Percentiles rank a stretch among this genome's conserved stretches.
phyloP scores from a whole-genome alignment of 306 rosid species.

The Fragaria iinumae region DNA sequence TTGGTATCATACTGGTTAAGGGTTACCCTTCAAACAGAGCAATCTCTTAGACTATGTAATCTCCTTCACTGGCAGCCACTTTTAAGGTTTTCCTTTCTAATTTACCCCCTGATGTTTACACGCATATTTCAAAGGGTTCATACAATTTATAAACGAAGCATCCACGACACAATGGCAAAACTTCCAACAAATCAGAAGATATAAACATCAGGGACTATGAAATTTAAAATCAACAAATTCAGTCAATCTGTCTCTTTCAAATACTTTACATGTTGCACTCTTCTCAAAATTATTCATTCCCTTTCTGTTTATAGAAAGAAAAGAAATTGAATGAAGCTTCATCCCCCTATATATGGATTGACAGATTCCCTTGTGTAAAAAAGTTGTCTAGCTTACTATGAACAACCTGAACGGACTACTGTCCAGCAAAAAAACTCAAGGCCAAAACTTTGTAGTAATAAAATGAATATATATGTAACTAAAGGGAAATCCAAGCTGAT shows the following conservation, averaged over 20 bases:
- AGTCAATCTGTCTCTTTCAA: not conserved
- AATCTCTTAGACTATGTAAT: not conserved
- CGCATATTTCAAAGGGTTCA: not conserved
- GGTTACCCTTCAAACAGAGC: not conserved
- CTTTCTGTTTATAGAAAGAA: not conserved
- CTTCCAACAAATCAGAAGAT: not conserved
- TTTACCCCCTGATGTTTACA: too few species aligned
- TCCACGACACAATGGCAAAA: not conserved
- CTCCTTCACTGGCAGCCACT: not conserved
- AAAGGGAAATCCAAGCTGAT: slow-evolving; percentile 5
- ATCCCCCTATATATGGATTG: not conserved
- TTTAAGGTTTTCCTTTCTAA: too few species aligned
- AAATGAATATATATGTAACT: not conserved
- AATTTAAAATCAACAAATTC: not conserved
- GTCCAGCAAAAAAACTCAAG: slow-evolving; percentile 10
- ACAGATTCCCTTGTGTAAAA: slow-evolving; percentile 6
- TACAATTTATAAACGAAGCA: not conserved
- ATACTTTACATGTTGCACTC: not conserved
- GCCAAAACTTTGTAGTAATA: slow-evolving; percentile 33
- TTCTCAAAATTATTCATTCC: not conserved
- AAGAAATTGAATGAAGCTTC: not conserved
- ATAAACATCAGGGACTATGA: not conserved
- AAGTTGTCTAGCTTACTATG: not conserved
- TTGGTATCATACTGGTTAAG: too few species aligned
- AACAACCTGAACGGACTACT: slow-evolving; percentile 18